Evolutionary conservation across 1,139 yeast species (phyloP), one percentile per base, ranked within the genome.

Genomic region (Hemisphaericaspora xylofermentans): DNA sequence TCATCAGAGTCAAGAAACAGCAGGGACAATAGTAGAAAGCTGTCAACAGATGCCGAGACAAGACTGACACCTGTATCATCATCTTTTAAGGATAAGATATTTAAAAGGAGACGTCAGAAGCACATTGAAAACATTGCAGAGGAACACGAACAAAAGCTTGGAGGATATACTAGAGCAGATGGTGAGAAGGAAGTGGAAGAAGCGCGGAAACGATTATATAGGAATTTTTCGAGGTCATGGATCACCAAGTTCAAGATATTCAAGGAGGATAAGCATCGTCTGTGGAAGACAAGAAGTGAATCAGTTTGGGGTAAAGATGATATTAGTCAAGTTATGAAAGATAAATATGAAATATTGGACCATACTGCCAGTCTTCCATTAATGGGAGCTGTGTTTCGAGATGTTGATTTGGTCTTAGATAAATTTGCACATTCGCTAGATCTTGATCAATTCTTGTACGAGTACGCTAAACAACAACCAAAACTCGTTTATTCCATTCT

Each of bases 201-300:
- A 4, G 80, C 81, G 0, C 57, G 52, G 36, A 61, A 64, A 10
- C 39, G 66, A 6, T 62, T 76, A 16, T 61, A 71, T 33, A 46
- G 52, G 39, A 78, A 84, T 46, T 65, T 86, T 30, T 77, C 93
- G 0, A 70, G 69, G 16, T 78, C 94, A 0, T 91, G 98, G 98
- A 74, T 85, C 22, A 48, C 53, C 36, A 69, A 66, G 43, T 69
- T 48, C 48, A 56, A 50, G 29, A 43, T 52, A 14, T 70, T 64
- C 51, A 54, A 60, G 16, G 34, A 48, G 2, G 52, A 53, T 8
- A 64, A 68, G 45, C 45, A 52, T 13, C 44, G 54, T 6, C 46
- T 46, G 16, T 68, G 74, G 71, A 51, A 47, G 33, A 42, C 49
- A 8, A 57, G 67, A 36, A 41, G 55, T 15, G 54, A 52, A 10